These are phyloP conservation scores for Cryptomeria japonica DNA, from an alignment of 75 land plant species.

Conservation along the genomic window DNA sequence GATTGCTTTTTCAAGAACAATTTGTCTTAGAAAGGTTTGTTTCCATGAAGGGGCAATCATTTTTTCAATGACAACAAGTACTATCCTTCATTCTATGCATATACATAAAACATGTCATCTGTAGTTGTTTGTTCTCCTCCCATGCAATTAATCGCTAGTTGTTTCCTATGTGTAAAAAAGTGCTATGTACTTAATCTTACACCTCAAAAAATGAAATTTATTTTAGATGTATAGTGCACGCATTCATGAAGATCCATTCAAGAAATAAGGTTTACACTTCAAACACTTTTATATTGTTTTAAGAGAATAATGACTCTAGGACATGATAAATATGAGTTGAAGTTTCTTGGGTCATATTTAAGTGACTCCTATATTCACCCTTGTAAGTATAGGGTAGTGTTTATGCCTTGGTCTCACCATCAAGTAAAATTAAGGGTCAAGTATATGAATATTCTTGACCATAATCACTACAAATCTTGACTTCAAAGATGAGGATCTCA, in stretches of 20 bases:
- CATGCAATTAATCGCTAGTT: neutral
- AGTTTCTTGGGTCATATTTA: neutral
- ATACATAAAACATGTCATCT: neutral
- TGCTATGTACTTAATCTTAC: neutral
- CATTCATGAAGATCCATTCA: neutral
- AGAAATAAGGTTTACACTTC: neutral
- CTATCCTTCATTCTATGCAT: neutral
- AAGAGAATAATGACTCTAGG: neutral
- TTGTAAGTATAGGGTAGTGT: neutral
- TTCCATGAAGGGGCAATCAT: neutral
- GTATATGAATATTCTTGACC: too few species aligned
- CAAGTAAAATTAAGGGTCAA: too few species aligned
- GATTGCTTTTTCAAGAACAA: too few species aligned
- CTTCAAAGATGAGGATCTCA: too few species aligned
- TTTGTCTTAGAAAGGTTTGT: too few species aligned
- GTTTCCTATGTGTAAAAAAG: neutral
- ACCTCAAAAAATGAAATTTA: too few species aligned
- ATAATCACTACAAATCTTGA: too few species aligned
- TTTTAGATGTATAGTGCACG: too few species aligned
- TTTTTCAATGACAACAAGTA: neutral
- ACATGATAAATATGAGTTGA: neutral
- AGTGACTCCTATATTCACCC: neutral
- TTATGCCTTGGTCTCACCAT: neutral
- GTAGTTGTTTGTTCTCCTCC: neutral
- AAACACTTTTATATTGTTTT: too few species aligned